Percentiles rank a stretch among this genome's conserved stretches.
Conservation (phyloP, 2,329 filamentous ascomycete species). For the Exophiala sideris region DNA sequence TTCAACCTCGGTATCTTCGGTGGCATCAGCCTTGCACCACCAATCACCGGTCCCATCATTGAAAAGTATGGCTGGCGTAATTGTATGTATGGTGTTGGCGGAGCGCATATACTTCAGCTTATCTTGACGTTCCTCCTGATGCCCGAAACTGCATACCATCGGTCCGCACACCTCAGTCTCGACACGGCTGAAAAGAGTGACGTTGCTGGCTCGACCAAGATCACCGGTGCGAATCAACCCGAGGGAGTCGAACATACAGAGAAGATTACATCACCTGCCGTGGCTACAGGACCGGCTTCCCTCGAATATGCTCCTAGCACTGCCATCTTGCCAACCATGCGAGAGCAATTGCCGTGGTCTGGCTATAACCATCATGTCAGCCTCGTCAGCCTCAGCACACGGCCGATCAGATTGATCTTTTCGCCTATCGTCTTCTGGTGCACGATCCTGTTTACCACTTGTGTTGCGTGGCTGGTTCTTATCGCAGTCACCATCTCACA, state of each 20-base stretch:
- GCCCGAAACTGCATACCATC: slow-evolving; percentile 27
- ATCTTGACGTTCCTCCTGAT: slow-evolving; percentile 29
- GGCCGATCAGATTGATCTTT: slow-evolving; percentile 31
- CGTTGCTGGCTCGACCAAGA: not conserved
- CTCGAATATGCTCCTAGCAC: no score
- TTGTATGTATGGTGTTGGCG: slow-evolving; percentile 32
- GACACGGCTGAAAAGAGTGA: slow-evolving; percentile 20
- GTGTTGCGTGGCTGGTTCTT: slow-evolving; percentile 27
- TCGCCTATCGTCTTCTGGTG: slow-evolving; percentile 31
- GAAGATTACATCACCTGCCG: no score
- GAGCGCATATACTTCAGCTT: slow-evolving; percentile 31
- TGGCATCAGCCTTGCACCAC: slow-evolving; percentile 36
- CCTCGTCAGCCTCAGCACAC: no score
- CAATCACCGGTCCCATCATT: slow-evolving; percentile 41
- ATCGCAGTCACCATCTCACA: slow-evolving; percentile 28
- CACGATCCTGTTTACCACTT: slow-evolving; percentile 27
- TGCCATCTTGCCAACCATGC: no score
- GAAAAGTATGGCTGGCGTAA: slow-evolving; percentile 39
- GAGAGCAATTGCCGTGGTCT: slow-evolving; percentile 3
- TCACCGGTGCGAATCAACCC: no score
- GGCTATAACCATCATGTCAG: slow-evolving; percentile 27
- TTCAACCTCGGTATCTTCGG: slow-evolving; percentile 39
- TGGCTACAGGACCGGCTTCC: no score
- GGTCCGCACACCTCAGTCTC: slow-evolving; percentile 11
- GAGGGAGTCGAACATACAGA: no score